phyloP scores from a whole-genome alignment of 345 rosid genomes.

The Luvunga scandens region DNA sequence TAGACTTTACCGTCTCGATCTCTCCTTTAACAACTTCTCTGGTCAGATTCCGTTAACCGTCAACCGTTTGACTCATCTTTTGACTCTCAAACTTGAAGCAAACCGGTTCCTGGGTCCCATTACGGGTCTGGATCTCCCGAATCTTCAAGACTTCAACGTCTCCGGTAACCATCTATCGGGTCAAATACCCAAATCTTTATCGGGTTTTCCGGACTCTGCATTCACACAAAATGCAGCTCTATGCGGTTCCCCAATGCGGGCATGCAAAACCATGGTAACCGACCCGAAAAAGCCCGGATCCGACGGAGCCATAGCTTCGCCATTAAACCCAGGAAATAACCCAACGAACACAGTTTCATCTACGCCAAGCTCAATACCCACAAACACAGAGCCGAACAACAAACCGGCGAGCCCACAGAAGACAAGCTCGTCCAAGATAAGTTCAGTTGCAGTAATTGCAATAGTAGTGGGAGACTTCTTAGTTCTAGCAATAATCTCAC shows the following conservation, averaged over 20 bases:
- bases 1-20: slow-evolving; percentile 78
- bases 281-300: slow-evolving; percentile 68
- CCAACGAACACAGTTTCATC: slow-evolving; percentile 50
- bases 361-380: slow-evolving; percentile 58
- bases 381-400: slow-evolving; percentile 4
- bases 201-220: slow-evolving; percentile 57
- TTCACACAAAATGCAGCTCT: slow-evolving; percentile 57
- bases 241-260: slow-evolving; percentile 62
- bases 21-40: slow-evolving; percentile 72
- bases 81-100: slow-evolving; percentile 68
- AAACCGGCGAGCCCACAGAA: slow-evolving; percentile 19
- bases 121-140: slow-evolving; percentile 44
- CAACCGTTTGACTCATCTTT: slow-evolving; percentile 60
- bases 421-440: slow-evolving; percentile 34
- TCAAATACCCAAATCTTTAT: slow-evolving; percentile 59
- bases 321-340: slow-evolving; percentile 36
- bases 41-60: slow-evolving; percentile 55
- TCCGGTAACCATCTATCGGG: slow-evolving; percentile 65
- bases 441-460: slow-evolving; percentile 58
- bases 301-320: slow-evolving; percentile 61
- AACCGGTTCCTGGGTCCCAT: slow-evolving; percentile 61
- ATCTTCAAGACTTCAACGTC: slow-evolving; percentile 74
- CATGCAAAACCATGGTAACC: slow-evolving; percentile 31
- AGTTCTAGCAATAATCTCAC: slow-evolving; percentile 60
- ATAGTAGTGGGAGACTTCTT: slow-evolving; percentile 67